Conservation (phyloP, 805 yeast genomes). For the Suhomyces vadensis region DNA sequence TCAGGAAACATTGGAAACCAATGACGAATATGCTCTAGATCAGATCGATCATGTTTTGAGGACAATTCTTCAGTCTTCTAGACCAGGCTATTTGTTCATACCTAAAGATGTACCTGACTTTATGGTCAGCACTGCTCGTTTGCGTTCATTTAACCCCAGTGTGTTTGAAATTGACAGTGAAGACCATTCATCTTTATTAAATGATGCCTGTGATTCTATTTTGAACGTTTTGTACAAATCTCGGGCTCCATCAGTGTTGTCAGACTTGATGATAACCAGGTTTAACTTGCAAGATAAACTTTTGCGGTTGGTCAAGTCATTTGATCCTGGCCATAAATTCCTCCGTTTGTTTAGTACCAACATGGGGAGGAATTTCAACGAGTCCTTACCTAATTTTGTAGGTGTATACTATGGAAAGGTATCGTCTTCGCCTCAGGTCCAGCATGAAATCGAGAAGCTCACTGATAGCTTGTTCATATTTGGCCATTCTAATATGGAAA, state of each 20-base stretch:
- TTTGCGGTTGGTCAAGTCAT: constrained; percentile 48
- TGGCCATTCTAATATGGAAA: constrained; percentile 56
- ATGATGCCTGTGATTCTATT: constrained; percentile 34
- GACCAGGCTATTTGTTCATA: constrained; percentile 81
- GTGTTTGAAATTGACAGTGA: neutral
- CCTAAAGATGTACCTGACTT: constrained; percentile 68
- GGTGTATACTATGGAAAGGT: constrained; percentile 73
- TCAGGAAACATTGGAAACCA: constrained; percentile 38
- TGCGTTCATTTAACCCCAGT: constrained; percentile 11
- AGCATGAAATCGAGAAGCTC: constrained; percentile 32
- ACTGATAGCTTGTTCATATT: constrained; percentile 71
- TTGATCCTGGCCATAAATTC: constrained; percentile 16
- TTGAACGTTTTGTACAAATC: constrained; percentile 53
- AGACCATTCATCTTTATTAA: constrained; percentile 12
- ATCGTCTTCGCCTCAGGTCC: constrained; percentile 30
- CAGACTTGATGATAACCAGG: constrained; percentile 70
- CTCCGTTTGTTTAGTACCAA: constrained; percentile 55
- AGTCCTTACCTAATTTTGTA: constrained; percentile 58
- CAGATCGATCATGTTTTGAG: constrained; percentile 70
- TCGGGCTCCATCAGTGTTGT: constrained; percentile 63
- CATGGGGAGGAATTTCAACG: constrained; percentile 77
- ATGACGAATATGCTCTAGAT: constrained; percentile 21
- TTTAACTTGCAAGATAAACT: constrained; percentile 49
- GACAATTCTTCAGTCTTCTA: constrained; percentile 54
- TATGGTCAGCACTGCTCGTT: constrained; percentile 23